Evolutionary conservation across 345 rosid species (phyloP).

Genomic region (Barbarea vulgaris): DNA sequence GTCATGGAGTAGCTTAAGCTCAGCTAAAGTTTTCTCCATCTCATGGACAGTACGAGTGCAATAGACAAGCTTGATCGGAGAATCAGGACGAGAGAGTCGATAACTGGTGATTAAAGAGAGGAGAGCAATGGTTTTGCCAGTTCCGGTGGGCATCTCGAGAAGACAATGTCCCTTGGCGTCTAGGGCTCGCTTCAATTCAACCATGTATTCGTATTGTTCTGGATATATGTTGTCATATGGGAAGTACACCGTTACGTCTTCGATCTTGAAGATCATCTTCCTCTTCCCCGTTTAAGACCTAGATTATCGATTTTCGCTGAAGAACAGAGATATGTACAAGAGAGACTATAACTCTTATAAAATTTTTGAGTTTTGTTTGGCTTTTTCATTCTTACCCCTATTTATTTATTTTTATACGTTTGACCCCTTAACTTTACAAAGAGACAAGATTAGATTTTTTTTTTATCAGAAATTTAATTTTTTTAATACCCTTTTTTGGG

Average conservation of each 20-base stretch:
- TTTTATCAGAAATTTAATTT: too few species aligned
- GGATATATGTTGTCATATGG: conserved; percentile 96
- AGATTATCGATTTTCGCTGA: not conserved
- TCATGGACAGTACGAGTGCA: conserved; percentile 98
- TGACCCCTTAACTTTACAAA: not conserved
- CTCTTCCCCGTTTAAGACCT: conserved; percentile 23
- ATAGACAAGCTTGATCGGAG: conserved; percentile 80
- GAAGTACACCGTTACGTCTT: conserved; percentile 84
- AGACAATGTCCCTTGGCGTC: conserved; percentile 99
- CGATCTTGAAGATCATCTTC: conserved; percentile 85
- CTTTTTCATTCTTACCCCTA: not conserved
- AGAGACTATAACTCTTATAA: not conserved
- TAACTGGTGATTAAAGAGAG: conserved; percentile 94
- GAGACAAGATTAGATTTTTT: not conserved
- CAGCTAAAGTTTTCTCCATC: conserved; percentile 97
- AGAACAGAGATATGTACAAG: not conserved
- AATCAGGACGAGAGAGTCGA: conserved; percentile 63
- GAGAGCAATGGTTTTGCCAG: conserved; percentile 94
- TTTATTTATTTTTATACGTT: not conserved
- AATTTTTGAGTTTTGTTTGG: not conserved
- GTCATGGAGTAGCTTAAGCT: conserved; percentile 71
- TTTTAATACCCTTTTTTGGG: too few species aligned
- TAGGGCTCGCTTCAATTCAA: conserved; percentile 89
- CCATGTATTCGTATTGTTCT: conserved; percentile 90
- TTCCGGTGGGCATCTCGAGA: conserved; percentile 98